Base-by-base conservation (phyloP, 2,329 filamentous ascomycete species). In the Talaromyces funiculosus region DNA sequence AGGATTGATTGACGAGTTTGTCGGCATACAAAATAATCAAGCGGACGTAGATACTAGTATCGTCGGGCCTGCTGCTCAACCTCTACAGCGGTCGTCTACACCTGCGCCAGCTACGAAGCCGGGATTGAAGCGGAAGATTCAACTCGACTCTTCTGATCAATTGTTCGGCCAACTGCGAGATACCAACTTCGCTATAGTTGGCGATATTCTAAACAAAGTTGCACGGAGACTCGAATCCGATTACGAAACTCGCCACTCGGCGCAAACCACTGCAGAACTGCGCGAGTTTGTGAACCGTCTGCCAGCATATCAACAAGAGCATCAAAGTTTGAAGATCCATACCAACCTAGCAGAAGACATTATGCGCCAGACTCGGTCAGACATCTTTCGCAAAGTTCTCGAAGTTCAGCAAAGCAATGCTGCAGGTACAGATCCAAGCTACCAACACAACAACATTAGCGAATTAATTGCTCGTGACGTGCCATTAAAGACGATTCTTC, bases 381-480 rank as follows among this genome's bases (percentile, higher is more conserved):
- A 97, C 68, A 84, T 90, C 61, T 99, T 99, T 78, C 90, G 88
- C 65, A 89, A 90, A 63, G 80, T 92, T 40, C 81, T 99, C 1
- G 94, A 97, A 77, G 90, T 97, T 4, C 94, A 99, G 72, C 94
- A 99, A 72, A 97, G 96, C 70, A 84, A 97, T 47, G 92, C 92
- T 24, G 92, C 92, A 0, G 93, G 93, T 33, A 86, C 90, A 9
- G 94, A 97, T 72, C 90, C 93, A 6, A 90, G 86, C 12, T 90
- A 89, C 24, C 92, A 97, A 70, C 90, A 96, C 68, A 91, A 96
- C 56, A 86, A 86, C 3, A 92, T 99, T 56, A 92, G 95, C 73
- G 94, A 99, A 73, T 82, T 99, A n/a, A 95, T 99, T 66, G 88
- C 92, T 12, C 88, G 92, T 63, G 89, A 92, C 67, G 86, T 90